Percentiles rank a stretch among this genome's conserved stretches.
Evolutionary conservation across 495 filamentous ascomycete genomes (phyloP).

Genomic region (Hypoxylon fuscum): DNA sequence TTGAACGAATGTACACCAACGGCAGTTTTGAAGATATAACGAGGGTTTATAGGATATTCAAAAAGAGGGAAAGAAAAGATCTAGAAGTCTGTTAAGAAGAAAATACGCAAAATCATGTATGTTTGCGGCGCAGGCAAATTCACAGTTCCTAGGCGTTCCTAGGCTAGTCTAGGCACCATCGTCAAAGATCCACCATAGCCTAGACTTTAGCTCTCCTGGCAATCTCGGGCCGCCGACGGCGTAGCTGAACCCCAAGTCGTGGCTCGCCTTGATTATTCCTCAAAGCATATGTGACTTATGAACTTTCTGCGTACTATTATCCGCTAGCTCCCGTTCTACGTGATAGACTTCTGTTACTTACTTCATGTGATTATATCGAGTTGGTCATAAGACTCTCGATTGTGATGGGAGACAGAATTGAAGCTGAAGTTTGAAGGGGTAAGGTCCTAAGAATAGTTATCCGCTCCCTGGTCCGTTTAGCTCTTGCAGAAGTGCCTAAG

Average conservation of each 20-base stretch:
- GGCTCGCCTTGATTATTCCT: neutral
- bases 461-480: neutral
- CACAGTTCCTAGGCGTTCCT: no score
- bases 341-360: no score
- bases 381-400: no score
- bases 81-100: no score
- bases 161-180: constrained; percentile 16
- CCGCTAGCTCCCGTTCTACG: no score
- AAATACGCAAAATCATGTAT: constrained; percentile 14
- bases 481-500: constrained; percentile 18
- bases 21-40: neutral
- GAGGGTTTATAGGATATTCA: neutral
- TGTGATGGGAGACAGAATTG: no score
- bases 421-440: constrained; percentile 3
- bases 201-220: constrained; percentile 9
- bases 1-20: neutral
- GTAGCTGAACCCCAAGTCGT: neutral
- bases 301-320: no score
- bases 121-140: constrained; percentile 8
- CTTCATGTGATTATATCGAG: no score
- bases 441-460: constrained; percentile 11
- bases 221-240: constrained; percentile 22
- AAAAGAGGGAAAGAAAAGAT: constrained; percentile 2
- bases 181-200: constrained; percentile 13
- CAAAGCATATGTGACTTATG: neutral